phyloP scores from a whole-genome alignment of 192 early-diverging fungal genomes.

The Entomortierella parvispora region DNA sequence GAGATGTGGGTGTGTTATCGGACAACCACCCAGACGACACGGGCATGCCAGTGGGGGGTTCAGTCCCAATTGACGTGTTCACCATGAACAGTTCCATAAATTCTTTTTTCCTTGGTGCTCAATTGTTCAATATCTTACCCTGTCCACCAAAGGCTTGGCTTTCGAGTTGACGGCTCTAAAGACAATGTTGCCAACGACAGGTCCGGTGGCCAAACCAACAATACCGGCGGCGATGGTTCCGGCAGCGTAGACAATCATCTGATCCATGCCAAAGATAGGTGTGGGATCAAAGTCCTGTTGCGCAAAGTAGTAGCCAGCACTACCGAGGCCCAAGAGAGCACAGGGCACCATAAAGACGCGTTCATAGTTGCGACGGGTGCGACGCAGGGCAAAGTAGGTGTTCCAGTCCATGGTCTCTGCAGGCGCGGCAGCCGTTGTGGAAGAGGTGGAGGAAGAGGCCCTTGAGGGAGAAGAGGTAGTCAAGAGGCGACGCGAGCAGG shows the following conservation, averaged over 20 bases:
- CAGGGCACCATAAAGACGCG: constrained; percentile 67
- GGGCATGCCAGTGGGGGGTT: too few species aligned
- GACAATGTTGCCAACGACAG: constrained; percentile 66
- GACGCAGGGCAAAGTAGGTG: constrained; percentile 72
- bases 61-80: too few species aligned
- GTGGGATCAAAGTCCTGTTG: constrained; percentile 70
- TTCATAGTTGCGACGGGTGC: constrained; percentile 70
- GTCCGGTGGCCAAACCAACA: constrained; percentile 71
- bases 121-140: too few species aligned
- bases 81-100: too few species aligned
- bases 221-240: constrained; percentile 67
- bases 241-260: constrained; percentile 64
- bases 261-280: constrained; percentile 74
- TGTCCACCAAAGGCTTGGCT: constrained; percentile 57
- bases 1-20: too few species aligned
- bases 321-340: constrained; percentile 28
- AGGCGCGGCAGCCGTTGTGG: not conserved
- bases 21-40: too few species aligned
- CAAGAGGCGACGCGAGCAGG: constrained; percentile 25
- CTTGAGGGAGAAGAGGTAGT: constrained; percentile 23
- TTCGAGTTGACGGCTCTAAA: constrained; percentile 66
- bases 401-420: constrained; percentile 64
- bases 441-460: constrained; percentile 1
- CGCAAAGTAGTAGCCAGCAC: constrained; percentile 66
- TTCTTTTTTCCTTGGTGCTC: too few species aligned